Conservation (phyloP, 169 alveolate species). For the Condylostoma magnum region DNA sequence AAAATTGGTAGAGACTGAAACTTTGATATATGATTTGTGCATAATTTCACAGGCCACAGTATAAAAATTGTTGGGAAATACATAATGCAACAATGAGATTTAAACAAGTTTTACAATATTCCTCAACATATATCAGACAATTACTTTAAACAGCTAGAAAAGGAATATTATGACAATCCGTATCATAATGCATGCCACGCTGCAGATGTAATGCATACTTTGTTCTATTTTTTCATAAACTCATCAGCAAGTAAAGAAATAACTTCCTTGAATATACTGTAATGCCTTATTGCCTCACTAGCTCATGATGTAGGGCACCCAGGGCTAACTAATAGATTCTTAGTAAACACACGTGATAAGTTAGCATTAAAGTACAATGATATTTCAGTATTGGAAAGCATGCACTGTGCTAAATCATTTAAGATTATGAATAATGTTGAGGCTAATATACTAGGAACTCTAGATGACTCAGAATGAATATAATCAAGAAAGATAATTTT, state of each 20-base stretch:
- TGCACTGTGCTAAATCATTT: conserved; percentile 90
- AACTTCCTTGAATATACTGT: conserved; percentile 54
- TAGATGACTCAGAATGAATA: conserved; percentile 49
- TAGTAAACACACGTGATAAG: conserved; percentile 16
- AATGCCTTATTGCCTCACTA: conserved; percentile 83
- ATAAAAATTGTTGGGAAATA: conserved; percentile 3
- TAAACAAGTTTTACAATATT: not conserved
- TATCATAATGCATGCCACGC: conserved; percentile 39
- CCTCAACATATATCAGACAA: not conserved
- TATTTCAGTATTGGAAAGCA: conserved; percentile 89
- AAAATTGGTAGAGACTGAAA: not conserved
- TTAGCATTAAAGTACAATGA: conserved; percentile 86
- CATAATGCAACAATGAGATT: not conserved
- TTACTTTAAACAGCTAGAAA: conserved; percentile 2
- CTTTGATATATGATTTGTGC: conserved; percentile 16
- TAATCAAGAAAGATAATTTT: conserved; percentile 78
- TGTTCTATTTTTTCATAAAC: too few species aligned
- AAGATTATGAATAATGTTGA: conserved; percentile 56
- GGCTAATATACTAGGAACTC: conserved; percentile 54
- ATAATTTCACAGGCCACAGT: conserved; percentile 5
- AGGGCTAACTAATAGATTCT: conserved; percentile 34
- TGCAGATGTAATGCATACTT: conserved; percentile 39
- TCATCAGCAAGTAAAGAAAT: not conserved
- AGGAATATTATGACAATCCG: conserved; percentile 28
- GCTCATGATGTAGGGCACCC: conserved; percentile 89